phyloP scores from a whole-genome alignment of 192 early-diverging fungal genomes.

The Coemansia sp. region DNA sequence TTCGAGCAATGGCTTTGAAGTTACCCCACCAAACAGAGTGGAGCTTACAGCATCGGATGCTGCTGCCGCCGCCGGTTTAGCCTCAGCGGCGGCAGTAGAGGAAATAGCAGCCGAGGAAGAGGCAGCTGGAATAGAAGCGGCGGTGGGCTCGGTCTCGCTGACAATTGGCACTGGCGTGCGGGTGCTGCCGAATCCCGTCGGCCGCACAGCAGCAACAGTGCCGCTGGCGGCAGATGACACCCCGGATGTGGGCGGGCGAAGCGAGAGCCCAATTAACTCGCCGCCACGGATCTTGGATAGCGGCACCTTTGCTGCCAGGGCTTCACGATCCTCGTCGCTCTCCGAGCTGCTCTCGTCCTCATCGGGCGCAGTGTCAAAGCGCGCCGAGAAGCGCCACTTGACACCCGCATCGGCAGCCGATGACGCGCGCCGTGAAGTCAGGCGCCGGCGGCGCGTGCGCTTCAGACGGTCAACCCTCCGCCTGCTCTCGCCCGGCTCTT shows the following conservation, averaged over 20 bases:
- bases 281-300: slow-evolving; percentile 42
- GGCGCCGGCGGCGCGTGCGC: slow-evolving; percentile 2
- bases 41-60: neutral
- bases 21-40: neutral
- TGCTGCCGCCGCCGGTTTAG: neutral
- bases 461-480: neutral
- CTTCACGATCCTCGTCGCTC: slow-evolving; percentile 47
- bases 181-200: slow-evolving; percentile 47
- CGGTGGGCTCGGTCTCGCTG: slow-evolving; percentile 16
- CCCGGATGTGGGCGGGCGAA: slow-evolving; percentile 21
- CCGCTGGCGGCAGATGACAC: slow-evolving; percentile 5
- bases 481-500: neutral
- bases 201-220: slow-evolving; percentile 15
- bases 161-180: slow-evolving; percentile 39
- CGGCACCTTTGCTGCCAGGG: slow-evolving; percentile 44
- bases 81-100: neutral
- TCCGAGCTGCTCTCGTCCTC: slow-evolving; percentile 17
- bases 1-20: neutral
- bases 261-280: slow-evolving; percentile 46
- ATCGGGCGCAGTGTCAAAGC: slow-evolving; percentile 29
- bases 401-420: slow-evolving; percentile 14
- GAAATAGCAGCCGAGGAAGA: neutral
- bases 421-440: slow-evolving; percentile 6
- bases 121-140: neutral
- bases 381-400: slow-evolving; percentile 47